These are phyloP conservation scores for Mycena vulgaris DNA, from an alignment of 768 basidiomycete genomes.

Conservation along the genomic window DNA sequence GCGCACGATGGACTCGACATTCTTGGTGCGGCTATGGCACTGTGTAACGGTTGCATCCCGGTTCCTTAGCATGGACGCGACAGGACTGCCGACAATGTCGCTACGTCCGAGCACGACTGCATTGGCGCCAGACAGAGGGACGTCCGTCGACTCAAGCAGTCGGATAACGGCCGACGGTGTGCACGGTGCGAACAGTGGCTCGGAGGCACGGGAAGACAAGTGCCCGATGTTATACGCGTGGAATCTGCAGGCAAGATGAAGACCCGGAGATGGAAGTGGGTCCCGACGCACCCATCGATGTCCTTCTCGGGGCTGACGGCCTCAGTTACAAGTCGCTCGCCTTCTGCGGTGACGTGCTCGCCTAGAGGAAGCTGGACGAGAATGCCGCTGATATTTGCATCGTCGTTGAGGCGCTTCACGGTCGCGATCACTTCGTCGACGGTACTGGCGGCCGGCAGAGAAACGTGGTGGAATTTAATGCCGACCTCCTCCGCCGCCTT, in stretches of 20 bases:
- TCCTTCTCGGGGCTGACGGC: slow-evolving; percentile 95
- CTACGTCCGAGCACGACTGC: slow-evolving; percentile 96
- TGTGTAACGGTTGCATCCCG: slow-evolving; percentile 97
- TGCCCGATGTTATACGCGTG: slow-evolving; percentile 99
- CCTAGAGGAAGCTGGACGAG: slow-evolving; percentile 97
- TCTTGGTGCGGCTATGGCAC: slow-evolving; percentile 93
- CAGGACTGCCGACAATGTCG: slow-evolving; percentile 98
- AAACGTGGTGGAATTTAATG: slow-evolving; percentile 87
- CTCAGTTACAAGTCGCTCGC: slow-evolving; percentile 94
- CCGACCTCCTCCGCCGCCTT: slow-evolving; percentile 97
- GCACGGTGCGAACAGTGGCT: slow-evolving; percentile 94
- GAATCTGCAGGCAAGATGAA: slow-evolving; percentile 70
- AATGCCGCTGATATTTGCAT: slow-evolving; percentile 88
- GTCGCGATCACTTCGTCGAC: slow-evolving; percentile 83
- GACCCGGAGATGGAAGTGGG: slow-evolving; percentile 5
- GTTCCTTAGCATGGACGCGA: slow-evolving; percentile 90
- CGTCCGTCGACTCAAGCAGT: slow-evolving; percentile 90
- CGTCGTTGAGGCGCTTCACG: slow-evolving; percentile 87
- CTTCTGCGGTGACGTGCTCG: slow-evolving; percentile 83
- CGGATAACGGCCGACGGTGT: slow-evolving; percentile 95
- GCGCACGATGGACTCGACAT: slow-evolving; percentile 84
- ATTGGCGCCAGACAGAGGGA: slow-evolving; percentile 81
- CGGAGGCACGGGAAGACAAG: slow-evolving; percentile 89
- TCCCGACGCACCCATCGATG: slow-evolving; percentile 86
- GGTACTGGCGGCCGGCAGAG: slow-evolving; percentile 75